phyloP scores from a whole-genome alignment of 495 filamentous ascomycete species.

The Achaetomiella virescens region DNA sequence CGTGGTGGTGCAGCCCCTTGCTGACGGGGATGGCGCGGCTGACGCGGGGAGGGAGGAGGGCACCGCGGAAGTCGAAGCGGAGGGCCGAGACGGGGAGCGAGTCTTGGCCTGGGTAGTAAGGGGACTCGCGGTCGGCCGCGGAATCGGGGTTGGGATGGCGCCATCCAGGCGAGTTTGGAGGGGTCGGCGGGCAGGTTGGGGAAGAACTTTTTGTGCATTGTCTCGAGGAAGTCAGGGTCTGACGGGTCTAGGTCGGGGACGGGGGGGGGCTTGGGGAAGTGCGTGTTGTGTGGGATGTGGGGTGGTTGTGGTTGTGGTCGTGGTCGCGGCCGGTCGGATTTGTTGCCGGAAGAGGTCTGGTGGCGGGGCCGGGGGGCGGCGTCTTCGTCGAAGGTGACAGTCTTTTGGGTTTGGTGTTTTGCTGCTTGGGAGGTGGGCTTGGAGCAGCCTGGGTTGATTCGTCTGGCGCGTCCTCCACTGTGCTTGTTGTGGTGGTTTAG shows the following conservation, averaged over 20 bases:
- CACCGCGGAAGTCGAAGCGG: conserved; percentile 82
- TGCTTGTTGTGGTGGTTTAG: conserved; percentile 17
- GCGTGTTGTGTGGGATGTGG: conserved; percentile 26
- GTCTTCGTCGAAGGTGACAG: conserved; percentile 25
- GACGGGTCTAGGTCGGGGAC: conserved; percentile 72
- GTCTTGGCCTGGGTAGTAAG: conserved; percentile 71
- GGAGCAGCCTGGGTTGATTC: neutral
- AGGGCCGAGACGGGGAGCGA: conserved; percentile 69
- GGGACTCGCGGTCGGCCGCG: conserved; percentile 54
- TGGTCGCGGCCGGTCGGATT: no score
- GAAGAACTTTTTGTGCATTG: conserved; percentile 89
- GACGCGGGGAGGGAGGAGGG: conserved; percentile 65
- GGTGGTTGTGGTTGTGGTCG: no score
- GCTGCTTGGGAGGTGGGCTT: neutral
- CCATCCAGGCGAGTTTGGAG: conserved; percentile 83
- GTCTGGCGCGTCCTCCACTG: conserved; percentile 16
- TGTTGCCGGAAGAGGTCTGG: conserved; percentile 46
- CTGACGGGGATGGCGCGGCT: conserved; percentile 64
- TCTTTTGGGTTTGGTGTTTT: conserved; percentile 24
- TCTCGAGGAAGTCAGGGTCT: conserved; percentile 71
- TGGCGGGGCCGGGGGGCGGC: conserved; percentile 26
- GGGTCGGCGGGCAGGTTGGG: conserved; percentile 79
- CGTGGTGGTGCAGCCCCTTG: conserved; percentile 88
- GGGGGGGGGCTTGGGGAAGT: conserved; percentile 35
- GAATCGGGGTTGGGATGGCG: conserved; percentile 54